Base-by-base conservation (phyloP, 106 monocot genomes). In the Posidonia australis region DNA sequence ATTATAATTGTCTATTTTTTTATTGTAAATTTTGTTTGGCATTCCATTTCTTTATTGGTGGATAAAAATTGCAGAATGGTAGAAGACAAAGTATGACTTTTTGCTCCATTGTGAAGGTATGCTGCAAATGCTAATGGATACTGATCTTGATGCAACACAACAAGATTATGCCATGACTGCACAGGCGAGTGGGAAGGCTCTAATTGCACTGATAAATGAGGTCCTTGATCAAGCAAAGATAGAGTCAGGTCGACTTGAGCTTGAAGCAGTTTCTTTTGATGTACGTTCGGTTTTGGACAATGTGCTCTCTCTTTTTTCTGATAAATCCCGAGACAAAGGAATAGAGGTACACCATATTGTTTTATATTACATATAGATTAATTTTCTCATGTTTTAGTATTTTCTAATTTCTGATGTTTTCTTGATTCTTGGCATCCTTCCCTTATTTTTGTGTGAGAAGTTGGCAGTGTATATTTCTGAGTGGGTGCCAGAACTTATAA, bases 211-310 rank as follows among this genome's bases (percentile, higher is more conserved):
- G 58, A 87, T 92, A 67, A 92, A 92, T 67, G 87, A 82, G 74
- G 92, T 92, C 19, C 92, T 92, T 36, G 92, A 92, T 72, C 87
- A 78, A 61, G 87, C 87, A 60, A 92, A 84, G 76, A 92, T 92
- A 71, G 92, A 92, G 61, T 84, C 92, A 21, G 92, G 92, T n/a
- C 77, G 78, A 72, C 77, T 92, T 72, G 92, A 92, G 60, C 76
- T 92, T 4, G 92, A 92, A 55, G 70, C 82, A 42, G 87, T 92
- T 58, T 73, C 75, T 48, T 92, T 92, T 77, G 87, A 92, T 70
- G 69, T 85, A 25, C 84, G 84, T 51, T 76, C 67, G 61, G 67
- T 92, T 69, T 63, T 92, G 23, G 87, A 92, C 32, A 80, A 78
- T 69, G 87, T 92, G 51, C 66, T 92, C 1, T 87, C 87, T 58